Conservation (phyloP, 768 basidiomycete species). For the Pleurotus pulmonarius region DNA sequence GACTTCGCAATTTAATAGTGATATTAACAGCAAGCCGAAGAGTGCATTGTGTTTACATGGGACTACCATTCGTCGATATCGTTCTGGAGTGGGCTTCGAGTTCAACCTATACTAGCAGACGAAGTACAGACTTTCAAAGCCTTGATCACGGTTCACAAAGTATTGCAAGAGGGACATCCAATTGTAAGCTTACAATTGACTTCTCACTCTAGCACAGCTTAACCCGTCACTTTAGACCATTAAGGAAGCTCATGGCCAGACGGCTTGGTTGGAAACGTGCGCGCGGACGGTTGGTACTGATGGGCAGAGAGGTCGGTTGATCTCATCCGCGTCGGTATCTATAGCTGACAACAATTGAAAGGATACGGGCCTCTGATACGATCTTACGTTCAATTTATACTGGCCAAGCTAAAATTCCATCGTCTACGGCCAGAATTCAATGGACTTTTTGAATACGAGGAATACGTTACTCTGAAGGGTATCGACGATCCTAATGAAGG, state of each 20-base stretch:
- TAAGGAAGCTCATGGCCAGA: conserved; percentile 95
- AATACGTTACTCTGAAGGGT: conserved; percentile 94
- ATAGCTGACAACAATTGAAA: conserved; percentile 23
- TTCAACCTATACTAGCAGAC: conserved; percentile 95
- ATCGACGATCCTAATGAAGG: conserved; percentile 99
- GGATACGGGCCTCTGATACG: conserved; percentile 92
- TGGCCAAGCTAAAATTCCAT: conserved; percentile 95
- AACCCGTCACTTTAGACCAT: conserved; percentile 59
- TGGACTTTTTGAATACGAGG: conserved; percentile 98
- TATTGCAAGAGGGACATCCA: conserved; percentile 96
- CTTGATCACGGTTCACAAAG: conserved; percentile 95
- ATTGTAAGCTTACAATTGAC: conserved; percentile 45
- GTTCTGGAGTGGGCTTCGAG: conserved; percentile 96
- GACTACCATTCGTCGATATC: conserved; percentile 97
- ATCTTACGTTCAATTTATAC: conserved; percentile 93
- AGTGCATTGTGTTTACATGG: conserved; percentile 99
- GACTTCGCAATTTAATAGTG: conserved; percentile 2
- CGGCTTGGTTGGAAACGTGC: conserved; percentile 97
- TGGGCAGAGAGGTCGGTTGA: conserved; percentile 63
- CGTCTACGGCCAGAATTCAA: conserved; percentile 96
- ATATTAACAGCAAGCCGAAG: conserved; percentile 35
- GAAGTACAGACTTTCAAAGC: conserved; percentile 99
- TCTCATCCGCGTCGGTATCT: background rate
- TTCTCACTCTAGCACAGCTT: conserved; percentile 5
- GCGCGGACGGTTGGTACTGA: conserved; percentile 81